A percentile compares a stretch with the other conserved stretches of the same genome.
phyloP scores from a whole-genome alignment of 2,329 filamentous ascomycete genomes.

The Apiospora malaysiana region DNA sequence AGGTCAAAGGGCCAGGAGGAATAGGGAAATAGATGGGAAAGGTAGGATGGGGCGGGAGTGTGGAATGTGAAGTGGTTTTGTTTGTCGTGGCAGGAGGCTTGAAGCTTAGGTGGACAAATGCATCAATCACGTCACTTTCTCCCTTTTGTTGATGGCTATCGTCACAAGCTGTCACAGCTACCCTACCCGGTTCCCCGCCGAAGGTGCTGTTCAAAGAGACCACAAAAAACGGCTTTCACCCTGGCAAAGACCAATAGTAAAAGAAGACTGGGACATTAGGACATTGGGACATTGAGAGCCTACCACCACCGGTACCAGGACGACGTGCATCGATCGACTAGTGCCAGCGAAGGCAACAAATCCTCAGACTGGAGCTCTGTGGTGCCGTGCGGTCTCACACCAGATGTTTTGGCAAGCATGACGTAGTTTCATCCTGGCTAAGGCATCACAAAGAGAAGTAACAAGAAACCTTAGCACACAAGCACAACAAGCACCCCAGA shows the following conservation, averaged over 20 bases:
- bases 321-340: constrained; percentile 7
- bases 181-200: constrained; percentile 8
- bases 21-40: not conserved
- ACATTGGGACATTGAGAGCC: not conserved
- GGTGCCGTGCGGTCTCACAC: not conserved
- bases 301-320: not conserved
- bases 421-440: not conserved
- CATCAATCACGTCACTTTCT: constrained; percentile 41
- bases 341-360: constrained; percentile 6
- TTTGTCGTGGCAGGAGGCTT: constrained; percentile 18
- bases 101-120: constrained; percentile 30
- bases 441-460: constrained; percentile 9
- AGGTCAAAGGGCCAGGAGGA: not conserved
- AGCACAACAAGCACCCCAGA: not conserved
- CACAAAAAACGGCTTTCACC: not conserved
- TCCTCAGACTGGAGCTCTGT: constrained; percentile 3
- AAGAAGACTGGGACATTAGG: not conserved
- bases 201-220: not conserved
- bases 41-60: not conserved
- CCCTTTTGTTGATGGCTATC: constrained; percentile 31
- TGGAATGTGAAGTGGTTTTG: constrained; percentile 27
- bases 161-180: constrained; percentile 15
- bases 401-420: constrained; percentile 6
- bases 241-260: not conserved
- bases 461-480: not conserved